Conservation (phyloP, 345 rosid species). For the Aethionema arabicum region DNA sequence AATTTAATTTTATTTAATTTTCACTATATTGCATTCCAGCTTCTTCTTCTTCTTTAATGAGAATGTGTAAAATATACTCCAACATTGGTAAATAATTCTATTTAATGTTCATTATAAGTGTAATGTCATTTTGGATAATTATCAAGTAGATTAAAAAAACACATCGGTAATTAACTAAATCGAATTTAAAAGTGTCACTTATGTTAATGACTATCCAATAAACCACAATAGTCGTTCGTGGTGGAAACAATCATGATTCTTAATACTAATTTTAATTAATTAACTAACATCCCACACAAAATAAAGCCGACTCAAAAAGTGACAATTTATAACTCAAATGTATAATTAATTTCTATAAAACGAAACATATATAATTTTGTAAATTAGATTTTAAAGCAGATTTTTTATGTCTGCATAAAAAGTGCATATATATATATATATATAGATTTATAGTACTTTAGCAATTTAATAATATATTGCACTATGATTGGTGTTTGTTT, state of each 20-base stretch:
- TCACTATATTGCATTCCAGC: neutral
- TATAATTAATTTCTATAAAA: neutral
- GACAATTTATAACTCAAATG: neutral
- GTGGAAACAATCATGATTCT: conserved; percentile 18
- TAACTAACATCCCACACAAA: neutral
- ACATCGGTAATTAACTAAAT: neutral
- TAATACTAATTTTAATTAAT: conserved; percentile 2
- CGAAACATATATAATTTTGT: neutral
- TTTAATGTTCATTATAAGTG: no score
- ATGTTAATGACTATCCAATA: conserved; percentile 19
- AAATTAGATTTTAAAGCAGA: no score
- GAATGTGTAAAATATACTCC: no score
- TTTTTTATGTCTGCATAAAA: conserved; percentile 18
- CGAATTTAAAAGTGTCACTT: neutral
- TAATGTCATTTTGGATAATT: no score
- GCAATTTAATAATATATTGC: conserved; percentile 23
- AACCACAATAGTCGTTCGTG: conserved; percentile 28
- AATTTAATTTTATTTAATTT: neutral
- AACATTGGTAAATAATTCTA: no score
- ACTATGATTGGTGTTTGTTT: conserved; percentile 26
- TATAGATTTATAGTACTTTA: neutral
- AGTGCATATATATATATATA: conserved; percentile 19
- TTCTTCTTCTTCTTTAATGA: no score
- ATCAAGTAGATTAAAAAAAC: no score
- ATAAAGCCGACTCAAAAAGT: neutral